Percentiles rank a stretch among this genome's conserved stretches.
Evolutionary conservation across 441 rosid genomes (phyloP).

Genomic region (Omphalea diandra): DNA sequence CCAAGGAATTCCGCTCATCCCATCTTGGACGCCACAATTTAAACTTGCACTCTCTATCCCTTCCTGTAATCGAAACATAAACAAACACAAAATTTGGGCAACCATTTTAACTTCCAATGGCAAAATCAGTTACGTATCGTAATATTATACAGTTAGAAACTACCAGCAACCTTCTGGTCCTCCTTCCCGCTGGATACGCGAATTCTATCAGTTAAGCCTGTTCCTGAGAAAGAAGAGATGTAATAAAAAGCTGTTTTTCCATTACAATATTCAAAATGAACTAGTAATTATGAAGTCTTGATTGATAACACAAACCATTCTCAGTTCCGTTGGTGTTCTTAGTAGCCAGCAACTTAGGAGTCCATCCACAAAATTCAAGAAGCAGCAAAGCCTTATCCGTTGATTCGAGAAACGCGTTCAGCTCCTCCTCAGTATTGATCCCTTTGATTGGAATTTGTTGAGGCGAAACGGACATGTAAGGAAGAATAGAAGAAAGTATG

Average conservation of each 20-base stretch:
- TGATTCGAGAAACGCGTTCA: constrained; percentile 60
- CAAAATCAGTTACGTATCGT: constrained; percentile 26
- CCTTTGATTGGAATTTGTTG: constrained; percentile 52
- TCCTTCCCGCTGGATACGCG: constrained; percentile 32
- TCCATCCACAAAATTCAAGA: constrained; percentile 86
- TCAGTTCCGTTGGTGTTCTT: constrained; percentile 47
- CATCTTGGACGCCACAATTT: constrained; percentile 56
- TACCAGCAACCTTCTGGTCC: constrained; percentile 86
- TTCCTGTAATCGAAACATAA: constrained; percentile 37
- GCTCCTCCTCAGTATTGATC: constrained; percentile 46
- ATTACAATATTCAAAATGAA: too few relatives aligned
- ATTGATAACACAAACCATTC: constrained; percentile 27
- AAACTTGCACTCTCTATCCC: constrained; percentile 40
- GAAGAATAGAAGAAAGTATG: constrained; percentile 54
- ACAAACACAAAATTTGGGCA: not conserved
- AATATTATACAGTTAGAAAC: constrained; percentile 49
- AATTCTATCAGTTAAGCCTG: constrained; percentile 28
- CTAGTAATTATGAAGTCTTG: too few relatives aligned
- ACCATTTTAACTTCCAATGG: constrained; percentile 15
- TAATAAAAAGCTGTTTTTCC: not conserved
- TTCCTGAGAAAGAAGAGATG: constrained; percentile 11
- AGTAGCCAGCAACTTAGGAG: constrained; percentile 41
- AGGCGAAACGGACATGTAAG: constrained; percentile 44
- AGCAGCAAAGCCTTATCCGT: constrained; percentile 76
- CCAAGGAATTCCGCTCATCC: constrained; percentile 61